Evolutionary conservation across 2,329 filamentous ascomycete genomes (phyloP), one percentile per base, ranked within the genome.

Genomic region (Ophiostoma australiae): DNA sequence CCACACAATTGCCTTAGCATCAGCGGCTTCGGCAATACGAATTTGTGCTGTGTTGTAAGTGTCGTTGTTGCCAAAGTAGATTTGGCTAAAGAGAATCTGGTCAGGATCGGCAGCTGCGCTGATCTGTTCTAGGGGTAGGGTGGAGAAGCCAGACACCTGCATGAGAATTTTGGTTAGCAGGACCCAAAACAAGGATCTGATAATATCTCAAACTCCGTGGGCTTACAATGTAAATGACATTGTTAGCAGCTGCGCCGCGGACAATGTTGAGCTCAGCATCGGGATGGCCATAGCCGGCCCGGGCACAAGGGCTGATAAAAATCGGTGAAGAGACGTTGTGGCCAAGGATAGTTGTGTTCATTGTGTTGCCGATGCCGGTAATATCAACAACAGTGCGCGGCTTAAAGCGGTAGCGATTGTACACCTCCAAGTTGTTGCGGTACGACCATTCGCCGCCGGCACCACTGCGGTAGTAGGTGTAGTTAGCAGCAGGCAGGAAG

Each of bases 381-480:
- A 66, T 66, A 15, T 66, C 63, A 13, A 66, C 63, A 2, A 66
- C 63, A 66, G 63, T 66, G 35, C 63, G 63, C 4, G 63, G 63
- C 63, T 23, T 66, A 11, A 66, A 66, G 33, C 63, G 63, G 63
- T 66, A 66, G 33, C 63, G 63, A 17, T 66, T 66, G 63, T 37
- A 66, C 1, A 66, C 63, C 20, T 66, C 63, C 20, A 66, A 33
- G n/a, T 66, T 66, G 33, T 66, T 66, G 5, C 63, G 63, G 35
- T 66, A 66, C 1, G 63, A 66, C 63, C 63, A 66, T 7, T 66
- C 63, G 7, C 63, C 63, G 4, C 63, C 63, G 8, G 63, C 63
- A 39, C 63, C 63, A 39, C 63, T 66, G 63, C 63, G 63, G 35
- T 66, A 66, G 63, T 66, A 66, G 35, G 63, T 66, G 33, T 66